A percentile compares a stretch with the other conserved stretches of the same genome.
Conservation (phyloP, 306 rosid species). For the Casuarina glauca region DNA sequence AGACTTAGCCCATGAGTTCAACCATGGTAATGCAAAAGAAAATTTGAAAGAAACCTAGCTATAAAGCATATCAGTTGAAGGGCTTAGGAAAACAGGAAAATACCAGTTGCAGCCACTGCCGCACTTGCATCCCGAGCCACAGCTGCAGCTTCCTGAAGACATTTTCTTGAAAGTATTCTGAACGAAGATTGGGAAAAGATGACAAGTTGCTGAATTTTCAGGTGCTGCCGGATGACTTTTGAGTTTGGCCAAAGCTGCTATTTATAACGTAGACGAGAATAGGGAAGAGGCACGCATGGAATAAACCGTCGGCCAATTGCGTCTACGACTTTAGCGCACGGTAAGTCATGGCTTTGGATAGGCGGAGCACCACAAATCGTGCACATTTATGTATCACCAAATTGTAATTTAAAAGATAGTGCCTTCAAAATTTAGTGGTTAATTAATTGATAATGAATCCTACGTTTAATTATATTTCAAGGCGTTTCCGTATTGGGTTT, state of each 20-base stretch:
- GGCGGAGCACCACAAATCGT: not conserved
- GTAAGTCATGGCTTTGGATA: not conserved
- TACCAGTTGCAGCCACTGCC: too few species aligned
- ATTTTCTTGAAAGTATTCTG: not conserved
- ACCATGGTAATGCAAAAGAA: not conserved
- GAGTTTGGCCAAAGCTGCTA: not conserved
- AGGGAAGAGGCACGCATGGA: conserved; percentile 11
- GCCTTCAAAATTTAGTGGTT: too few species aligned
- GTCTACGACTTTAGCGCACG: not conserved
- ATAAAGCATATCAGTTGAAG: too few species aligned
- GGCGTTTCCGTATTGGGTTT: too few species aligned
- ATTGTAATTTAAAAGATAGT: too few species aligned
- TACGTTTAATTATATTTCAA: too few species aligned
- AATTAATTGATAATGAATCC: too few species aligned
- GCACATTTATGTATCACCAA: not conserved
- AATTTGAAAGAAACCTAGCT: not conserved
- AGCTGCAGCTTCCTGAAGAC: conserved; percentile 9
- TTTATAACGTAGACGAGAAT: conserved; percentile 15
- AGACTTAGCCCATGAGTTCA: not conserved
- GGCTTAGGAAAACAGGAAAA: too few species aligned
- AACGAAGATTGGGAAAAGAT: not conserved
- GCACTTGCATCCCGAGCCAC: too few species aligned
- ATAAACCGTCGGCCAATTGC: conserved; percentile 13
- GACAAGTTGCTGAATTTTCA: too few species aligned
- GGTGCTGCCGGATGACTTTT: not conserved